These are phyloP conservation scores for Hypoxylon intermedium DNA, from an alignment of 495 filamentous ascomycete genomes.

Conservation along the genomic window DNA sequence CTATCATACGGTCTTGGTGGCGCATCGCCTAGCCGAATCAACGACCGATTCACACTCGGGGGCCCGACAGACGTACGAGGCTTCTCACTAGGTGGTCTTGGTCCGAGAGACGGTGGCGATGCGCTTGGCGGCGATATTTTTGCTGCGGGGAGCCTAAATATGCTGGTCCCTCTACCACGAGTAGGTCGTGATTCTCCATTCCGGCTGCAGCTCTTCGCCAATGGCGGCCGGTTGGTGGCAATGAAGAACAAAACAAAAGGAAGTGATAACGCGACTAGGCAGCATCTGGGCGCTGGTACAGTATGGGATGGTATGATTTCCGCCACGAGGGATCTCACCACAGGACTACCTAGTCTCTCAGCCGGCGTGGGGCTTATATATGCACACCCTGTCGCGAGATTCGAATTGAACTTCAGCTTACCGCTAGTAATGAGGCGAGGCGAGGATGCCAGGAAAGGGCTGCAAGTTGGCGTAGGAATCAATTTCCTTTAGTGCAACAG, in stretches of 20 bases:
- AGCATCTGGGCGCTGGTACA: constrained; percentile 44
- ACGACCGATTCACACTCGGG: constrained; percentile 93
- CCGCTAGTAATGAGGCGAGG: constrained; percentile 80
- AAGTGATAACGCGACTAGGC: constrained; percentile 42
- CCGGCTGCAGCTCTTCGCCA: constrained; percentile 86
- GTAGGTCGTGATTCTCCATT: constrained; percentile 81
- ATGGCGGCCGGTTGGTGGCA: constrained; percentile 84
- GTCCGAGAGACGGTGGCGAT: constrained; percentile 83
- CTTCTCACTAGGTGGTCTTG: constrained; percentile 86
- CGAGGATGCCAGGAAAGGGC: constrained; percentile 86
- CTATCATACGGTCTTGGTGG: constrained; percentile 64
- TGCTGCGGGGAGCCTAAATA: constrained; percentile 81
- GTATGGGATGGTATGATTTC: constrained; percentile 60
- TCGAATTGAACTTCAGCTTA: constrained; percentile 93
- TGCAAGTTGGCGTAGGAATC: constrained; percentile 92
- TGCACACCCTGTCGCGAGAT: constrained; percentile 87
- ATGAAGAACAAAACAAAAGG: constrained; percentile 63
- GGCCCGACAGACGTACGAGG: constrained; percentile 94
- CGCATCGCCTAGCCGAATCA: constrained; percentile 74
- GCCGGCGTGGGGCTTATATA: constrained; percentile 92
- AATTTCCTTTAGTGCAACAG: constrained; percentile 75
- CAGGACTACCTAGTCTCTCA: constrained; percentile 81
- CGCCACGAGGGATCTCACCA: constrained; percentile 69
- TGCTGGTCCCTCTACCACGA: constrained; percentile 83
- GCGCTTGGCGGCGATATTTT: constrained; percentile 91